Conservation (phyloP, 805 yeast species). For the Debaryomyces prosopidis region DNA sequence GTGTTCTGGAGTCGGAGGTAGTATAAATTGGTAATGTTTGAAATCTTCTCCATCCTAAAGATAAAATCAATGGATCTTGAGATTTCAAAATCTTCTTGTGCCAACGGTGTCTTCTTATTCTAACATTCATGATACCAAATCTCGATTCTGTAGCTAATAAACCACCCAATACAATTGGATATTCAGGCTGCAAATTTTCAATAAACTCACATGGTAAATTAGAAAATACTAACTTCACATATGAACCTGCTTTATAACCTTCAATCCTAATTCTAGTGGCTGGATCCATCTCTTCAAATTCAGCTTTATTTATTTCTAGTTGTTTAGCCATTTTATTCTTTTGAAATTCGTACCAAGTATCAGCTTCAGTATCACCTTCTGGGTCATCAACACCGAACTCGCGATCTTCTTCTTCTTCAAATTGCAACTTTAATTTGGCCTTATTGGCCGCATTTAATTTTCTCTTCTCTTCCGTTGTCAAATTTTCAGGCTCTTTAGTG, state of each 20-base stretch:
- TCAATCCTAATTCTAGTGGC: conserved; percentile 80
- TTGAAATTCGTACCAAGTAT: conserved; percentile 97
- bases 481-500: conserved; percentile 40
- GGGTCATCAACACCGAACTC: conserved; percentile 77
- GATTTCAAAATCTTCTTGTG: conserved; percentile 93
- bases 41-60: conserved; percentile 98
- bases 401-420: conserved; percentile 74
- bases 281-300: conserved; percentile 68
- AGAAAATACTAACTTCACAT: conserved; percentile 85
- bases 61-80: conserved; percentile 90
- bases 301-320: conserved; percentile 86
- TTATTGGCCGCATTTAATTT: conserved; percentile 84
- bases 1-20: conserved; percentile 94
- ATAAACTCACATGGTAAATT: conserved; percentile 86
- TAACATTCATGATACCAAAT: conserved; percentile 88
- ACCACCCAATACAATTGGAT: conserved; percentile 89
- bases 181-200: conserved; percentile 80
- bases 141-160: conserved; percentile 85
- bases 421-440: conserved; percentile 83
- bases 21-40: conserved; percentile 96
- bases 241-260: conserved; percentile 92
- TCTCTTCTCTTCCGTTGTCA: conserved; percentile 73
- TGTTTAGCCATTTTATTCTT: conserved; percentile 97
- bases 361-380: conserved; percentile 70
- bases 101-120: conserved; percentile 98